phyloP scores from a whole-genome alignment of 768 basidiomycete species.

The Sutorius australiensis region DNA sequence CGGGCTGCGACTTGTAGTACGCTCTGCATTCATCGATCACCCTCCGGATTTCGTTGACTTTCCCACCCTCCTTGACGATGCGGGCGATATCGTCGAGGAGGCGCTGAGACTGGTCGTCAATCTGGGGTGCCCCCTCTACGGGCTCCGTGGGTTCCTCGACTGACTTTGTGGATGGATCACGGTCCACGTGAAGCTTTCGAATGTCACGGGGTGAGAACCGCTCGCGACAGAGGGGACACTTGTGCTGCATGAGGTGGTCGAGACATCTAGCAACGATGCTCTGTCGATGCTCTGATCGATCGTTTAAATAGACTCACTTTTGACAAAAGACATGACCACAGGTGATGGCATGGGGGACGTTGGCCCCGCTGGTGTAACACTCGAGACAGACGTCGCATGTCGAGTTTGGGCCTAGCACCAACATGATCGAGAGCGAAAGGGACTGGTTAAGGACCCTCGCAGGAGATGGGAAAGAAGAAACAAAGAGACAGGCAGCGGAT shows the following conservation, averaged over 20 bases:
- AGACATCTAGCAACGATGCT: slow-evolving; percentile 47
- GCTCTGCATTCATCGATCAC: slow-evolving; percentile 48
- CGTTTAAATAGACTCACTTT: slow-evolving; percentile 23
- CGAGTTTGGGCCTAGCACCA: slow-evolving; percentile 60
- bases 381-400: slow-evolving; percentile 77
- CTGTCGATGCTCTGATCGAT: slow-evolving; percentile 6
- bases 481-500: slow-evolving; percentile 6
- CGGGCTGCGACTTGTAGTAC: slow-evolving; percentile 45
- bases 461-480: slow-evolving; percentile 5
- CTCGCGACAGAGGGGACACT: slow-evolving; percentile 64
- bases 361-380: slow-evolving; percentile 47
- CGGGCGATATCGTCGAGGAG: slow-evolving; percentile 51
- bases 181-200: slow-evolving; percentile 59
- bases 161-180: slow-evolving; percentile 32
- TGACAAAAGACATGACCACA: slow-evolving; percentile 75
- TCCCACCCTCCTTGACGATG: slow-evolving; percentile 54
- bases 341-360: slow-evolving; percentile 59
- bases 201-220: slow-evolving; percentile 44
- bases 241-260: slow-evolving; percentile 41
- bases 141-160: slow-evolving; percentile 21
- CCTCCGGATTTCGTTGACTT: slow-evolving; percentile 45
- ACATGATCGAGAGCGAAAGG: slow-evolving; percentile 45
- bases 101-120: slow-evolving; percentile 45
- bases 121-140: slow-evolving; percentile 16
- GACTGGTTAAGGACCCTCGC: slow-evolving; percentile 36